Percentiles rank a stretch among this genome's conserved stretches.
Evolutionary conservation across 768 basidiomycete species (phyloP).

Genomic region (Kwoniella sp.): DNA sequence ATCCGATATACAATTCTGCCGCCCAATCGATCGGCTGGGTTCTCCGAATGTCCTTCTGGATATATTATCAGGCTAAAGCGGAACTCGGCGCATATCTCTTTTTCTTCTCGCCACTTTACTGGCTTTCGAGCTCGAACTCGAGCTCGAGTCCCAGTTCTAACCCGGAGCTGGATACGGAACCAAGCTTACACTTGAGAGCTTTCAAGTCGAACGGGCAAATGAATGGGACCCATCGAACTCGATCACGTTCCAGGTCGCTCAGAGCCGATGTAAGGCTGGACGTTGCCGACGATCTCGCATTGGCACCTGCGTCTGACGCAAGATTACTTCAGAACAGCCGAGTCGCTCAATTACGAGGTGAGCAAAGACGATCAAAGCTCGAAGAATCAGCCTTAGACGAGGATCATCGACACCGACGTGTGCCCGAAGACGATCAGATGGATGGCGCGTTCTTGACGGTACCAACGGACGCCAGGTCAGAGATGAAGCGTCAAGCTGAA

Average conservation of each 20-base stretch:
- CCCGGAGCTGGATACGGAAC: not conserved
- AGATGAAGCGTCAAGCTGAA: not conserved
- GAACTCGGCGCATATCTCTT: slow-evolving; percentile 6
- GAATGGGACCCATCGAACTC: not conserved
- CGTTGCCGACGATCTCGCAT: not conserved
- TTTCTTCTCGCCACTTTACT: slow-evolving; percentile 28
- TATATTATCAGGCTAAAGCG: slow-evolving; percentile 15
- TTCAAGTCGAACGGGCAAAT: not conserved
- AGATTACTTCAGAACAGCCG: not conserved
- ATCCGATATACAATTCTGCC: slow-evolving; percentile 8
- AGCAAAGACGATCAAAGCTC: not conserved
- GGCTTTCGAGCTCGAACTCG: slow-evolving; percentile 30
- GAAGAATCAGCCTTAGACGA: not conserved
- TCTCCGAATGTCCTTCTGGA: slow-evolving; percentile 4
- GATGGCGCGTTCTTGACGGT: not conserved
- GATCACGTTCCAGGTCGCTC: not conserved
- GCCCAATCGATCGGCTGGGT: not conserved
- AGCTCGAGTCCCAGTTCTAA: not conserved
- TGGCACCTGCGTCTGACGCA: not conserved
- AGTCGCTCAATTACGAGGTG: not conserved
- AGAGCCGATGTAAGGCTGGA: not conserved
- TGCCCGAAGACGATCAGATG: not conserved
- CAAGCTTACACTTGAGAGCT: not conserved
- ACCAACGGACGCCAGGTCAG: not conserved
- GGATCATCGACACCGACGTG: not conserved